These are phyloP conservation scores for Pelargonium citronellum DNA, from an alignment of 441 rosid species.

Conservation along the genomic window DNA sequence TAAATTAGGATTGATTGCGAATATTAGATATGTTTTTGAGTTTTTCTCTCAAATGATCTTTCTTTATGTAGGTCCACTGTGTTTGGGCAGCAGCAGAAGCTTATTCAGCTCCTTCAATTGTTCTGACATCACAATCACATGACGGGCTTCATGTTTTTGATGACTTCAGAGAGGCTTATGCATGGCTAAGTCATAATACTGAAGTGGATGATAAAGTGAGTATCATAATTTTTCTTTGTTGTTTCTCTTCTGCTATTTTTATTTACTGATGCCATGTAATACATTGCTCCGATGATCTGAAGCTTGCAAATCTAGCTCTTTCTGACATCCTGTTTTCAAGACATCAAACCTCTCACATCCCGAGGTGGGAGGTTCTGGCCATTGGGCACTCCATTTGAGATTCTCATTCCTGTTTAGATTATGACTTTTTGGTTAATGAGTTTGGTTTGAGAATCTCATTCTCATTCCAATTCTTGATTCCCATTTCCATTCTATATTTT, in stretches of 20 bases:
- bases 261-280: neutral
- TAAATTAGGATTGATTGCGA: too few species aligned
- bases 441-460: too few species aligned
- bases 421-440: too few species aligned
- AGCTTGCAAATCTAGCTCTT: neutral
- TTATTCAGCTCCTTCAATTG: constrained; percentile 98
- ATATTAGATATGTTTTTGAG: neutral
- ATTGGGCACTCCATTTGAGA: neutral
- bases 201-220: constrained; percentile 96
- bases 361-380: neutral
- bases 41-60: constrained; percentile 13
- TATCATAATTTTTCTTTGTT: constrained; percentile 10
- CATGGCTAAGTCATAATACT: constrained; percentile 93
- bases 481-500: too few species aligned
- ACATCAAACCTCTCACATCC: neutral
- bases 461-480: too few species aligned
- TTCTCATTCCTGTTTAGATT: too few species aligned
- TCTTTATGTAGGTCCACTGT: constrained; percentile 70
- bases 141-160: constrained; percentile 95
- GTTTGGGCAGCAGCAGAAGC: constrained; percentile 99
- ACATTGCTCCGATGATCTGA: neutral
- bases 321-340: neutral
- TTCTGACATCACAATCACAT: constrained; percentile 63
- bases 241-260: neutral
- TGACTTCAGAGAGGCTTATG: constrained; percentile 98